Base-by-base conservation (phyloP, 148 eudicot genomes). In the Fagopyrum tataricum region DNA sequence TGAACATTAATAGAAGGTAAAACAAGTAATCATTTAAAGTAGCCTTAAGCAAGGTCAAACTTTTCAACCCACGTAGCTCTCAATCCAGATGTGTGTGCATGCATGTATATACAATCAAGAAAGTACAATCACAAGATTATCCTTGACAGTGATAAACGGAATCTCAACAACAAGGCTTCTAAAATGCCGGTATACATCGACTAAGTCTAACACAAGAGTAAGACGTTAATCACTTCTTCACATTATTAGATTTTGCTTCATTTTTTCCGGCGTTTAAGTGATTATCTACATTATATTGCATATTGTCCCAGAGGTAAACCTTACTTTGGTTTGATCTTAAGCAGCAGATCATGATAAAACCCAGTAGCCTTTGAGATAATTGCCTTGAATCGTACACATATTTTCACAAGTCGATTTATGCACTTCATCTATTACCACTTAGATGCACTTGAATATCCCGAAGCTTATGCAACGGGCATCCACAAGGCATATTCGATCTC, bases 321-420 rank as follows among this genome's bases (percentile, higher is more conserved):
- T 77, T 84, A 81, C 73, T 79, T 87, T 55, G 90, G 67, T 74
- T 83, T 84, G 67, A 87, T 87, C 79, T 87, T 87, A 56, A 87
- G 79, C 78, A 87, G 82, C 20, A 87, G 77, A 47, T 87, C 90
- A 72, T 86, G 85, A 76, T 86, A 86, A 70, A 86, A 86, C 59
- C 87, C 90, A 76, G 90, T 80, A 44, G 87, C 82, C 81, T 86
- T 87, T 10, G 90, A 86, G 15, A 86, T 83, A 73, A 86, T 84
- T 18, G 85, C 80, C 81, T 84, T 86, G 55, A 86, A 86, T 79
- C 84, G 90, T 26, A 84, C 75, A 31, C 90, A 82, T 56, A 84
- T 80, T 82, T 86, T 86, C 43, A 75, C 55, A 42, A 82, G 52
- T 67, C 84, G 78, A 53, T 86, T 46, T 79, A 84, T 43, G 73